phyloP scores from a whole-genome alignment of 192 early-diverging fungal genomes.

The Coemansia sp. region DNA sequence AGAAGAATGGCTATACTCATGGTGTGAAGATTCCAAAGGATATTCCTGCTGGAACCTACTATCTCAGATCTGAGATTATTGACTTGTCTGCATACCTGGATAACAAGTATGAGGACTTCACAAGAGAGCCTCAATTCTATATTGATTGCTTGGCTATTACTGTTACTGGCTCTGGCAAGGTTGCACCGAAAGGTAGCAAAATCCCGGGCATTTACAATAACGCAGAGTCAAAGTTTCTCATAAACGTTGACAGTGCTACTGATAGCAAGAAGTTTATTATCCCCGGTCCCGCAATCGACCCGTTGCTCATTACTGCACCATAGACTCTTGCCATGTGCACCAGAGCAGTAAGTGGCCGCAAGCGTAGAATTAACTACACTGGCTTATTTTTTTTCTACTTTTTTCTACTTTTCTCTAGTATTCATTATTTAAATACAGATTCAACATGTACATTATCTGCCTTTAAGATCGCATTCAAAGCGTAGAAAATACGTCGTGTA shows the following conservation, averaged over 20 bases:
- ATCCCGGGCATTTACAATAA: conserved; percentile 8
- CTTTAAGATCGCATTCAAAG: too few species aligned
- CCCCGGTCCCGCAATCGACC: background rate
- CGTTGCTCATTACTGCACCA: too few species aligned
- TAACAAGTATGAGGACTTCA: background rate
- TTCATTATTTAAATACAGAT: too few species aligned
- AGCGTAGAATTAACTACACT: background rate
- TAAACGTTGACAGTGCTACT: background rate
- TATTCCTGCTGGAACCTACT: background rate
- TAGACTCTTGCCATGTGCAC: background rate
- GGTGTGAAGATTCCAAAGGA: background rate
- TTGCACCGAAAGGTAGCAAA: background rate
- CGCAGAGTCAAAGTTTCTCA: background rate
- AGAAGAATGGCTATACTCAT: background rate
- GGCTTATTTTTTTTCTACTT: too few species aligned
- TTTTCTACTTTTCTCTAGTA: too few species aligned
- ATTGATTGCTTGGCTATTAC: background rate
- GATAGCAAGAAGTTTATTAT: background rate
- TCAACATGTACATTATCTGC: too few species aligned
- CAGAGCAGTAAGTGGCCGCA: background rate
- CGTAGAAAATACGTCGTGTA: background rate
- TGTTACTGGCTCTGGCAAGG: background rate
- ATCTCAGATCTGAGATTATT: conserved; percentile 5
- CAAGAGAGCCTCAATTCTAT: background rate
- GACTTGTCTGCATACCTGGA: background rate